Evolutionary conservation across 306 rosid species (phyloP).

Genomic region (Medicago lupulina): DNA sequence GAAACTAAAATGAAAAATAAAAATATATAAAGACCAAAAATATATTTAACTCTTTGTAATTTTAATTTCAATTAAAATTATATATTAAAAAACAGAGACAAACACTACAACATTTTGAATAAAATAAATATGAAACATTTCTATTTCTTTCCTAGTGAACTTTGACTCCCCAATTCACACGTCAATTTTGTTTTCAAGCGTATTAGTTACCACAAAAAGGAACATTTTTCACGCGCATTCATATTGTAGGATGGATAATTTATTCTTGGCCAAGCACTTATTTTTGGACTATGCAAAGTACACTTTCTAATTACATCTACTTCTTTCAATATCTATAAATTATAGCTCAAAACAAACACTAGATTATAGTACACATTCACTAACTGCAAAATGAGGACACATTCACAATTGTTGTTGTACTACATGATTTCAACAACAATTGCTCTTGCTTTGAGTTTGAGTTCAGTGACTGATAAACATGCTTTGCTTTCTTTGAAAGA

Average conservation of each 20-base stretch:
- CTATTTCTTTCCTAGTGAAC: too few relatives aligned
- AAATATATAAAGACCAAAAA: too few relatives aligned
- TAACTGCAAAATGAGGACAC: neutral
- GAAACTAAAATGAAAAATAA: too few relatives aligned
- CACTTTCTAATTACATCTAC: neutral
- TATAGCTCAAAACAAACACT: neutral
- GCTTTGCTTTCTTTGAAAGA: constrained; percentile 36
- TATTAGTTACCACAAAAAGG: neutral
- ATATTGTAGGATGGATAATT: too few relatives aligned
- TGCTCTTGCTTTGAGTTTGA: constrained; percentile 3
- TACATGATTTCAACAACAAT: neutral
- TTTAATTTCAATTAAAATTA: too few relatives aligned
- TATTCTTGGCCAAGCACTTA: too few relatives aligned
- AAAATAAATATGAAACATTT: too few relatives aligned
- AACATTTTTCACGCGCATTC: neutral
- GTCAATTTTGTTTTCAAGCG: neutral
- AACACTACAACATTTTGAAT: too few relatives aligned
- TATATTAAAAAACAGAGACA: too few relatives aligned
- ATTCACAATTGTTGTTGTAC: neutral
- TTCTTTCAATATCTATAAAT: neutral
- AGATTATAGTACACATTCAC: neutral
- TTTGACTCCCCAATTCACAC: too few relatives aligned
- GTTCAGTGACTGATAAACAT: constrained; percentile 34
- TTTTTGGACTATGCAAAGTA: too few relatives aligned
- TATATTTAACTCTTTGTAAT: too few relatives aligned